Evolutionary conservation across 2,329 filamentous ascomycete species (phyloP), one percentile per base, ranked within the genome.

Genomic region (Aurifilum marmelostoma): DNA sequence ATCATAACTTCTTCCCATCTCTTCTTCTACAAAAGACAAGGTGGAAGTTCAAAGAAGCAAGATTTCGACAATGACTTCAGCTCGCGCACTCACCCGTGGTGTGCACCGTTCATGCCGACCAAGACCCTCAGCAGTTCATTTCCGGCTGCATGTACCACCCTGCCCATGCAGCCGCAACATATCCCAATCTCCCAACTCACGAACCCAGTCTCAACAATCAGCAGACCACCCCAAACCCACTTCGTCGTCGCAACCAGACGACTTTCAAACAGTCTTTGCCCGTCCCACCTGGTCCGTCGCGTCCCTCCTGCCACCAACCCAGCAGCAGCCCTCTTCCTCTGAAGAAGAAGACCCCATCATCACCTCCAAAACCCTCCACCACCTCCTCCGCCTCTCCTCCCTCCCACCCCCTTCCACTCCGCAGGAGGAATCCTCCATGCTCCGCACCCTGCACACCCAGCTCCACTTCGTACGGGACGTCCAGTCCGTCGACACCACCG

Each of bases 401-500:
- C 89, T 99, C 0, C 94, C 95, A 0, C 85, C 85, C 1, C 94
- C 95, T 0, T 80, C 84, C 24, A 84, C 84, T 1, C 73, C 82
- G 1, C 83, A 83, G 65, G 90, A 94, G 74, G 91, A 97, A 77
- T 75, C 82, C 0, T 80, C 84, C 34, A 93, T 97, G 88, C 85
- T 97, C 3, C 77, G 85, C 29, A 94, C 91, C 1, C 85, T 99
- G 1, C 86, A 90, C 65, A 89, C 91, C 41, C 96, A 99, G 77
- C 87, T 99, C 0, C 91, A 92, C 75, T 99, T 99, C 76, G 94
- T 98, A n/a, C 89, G 88, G 71, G 88, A 93, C 71, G 89, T 98
- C 27, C 94, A 97, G 76, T 83, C 85, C 59, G 90, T 97, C 63
- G 87, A 97, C 77, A 94, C 93, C 0, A 80, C 84, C 0, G 89